Evolutionary conservation across 192 early-diverging fungal genomes (phyloP).

Genomic region (Radiomyces spectabilis): DNA sequence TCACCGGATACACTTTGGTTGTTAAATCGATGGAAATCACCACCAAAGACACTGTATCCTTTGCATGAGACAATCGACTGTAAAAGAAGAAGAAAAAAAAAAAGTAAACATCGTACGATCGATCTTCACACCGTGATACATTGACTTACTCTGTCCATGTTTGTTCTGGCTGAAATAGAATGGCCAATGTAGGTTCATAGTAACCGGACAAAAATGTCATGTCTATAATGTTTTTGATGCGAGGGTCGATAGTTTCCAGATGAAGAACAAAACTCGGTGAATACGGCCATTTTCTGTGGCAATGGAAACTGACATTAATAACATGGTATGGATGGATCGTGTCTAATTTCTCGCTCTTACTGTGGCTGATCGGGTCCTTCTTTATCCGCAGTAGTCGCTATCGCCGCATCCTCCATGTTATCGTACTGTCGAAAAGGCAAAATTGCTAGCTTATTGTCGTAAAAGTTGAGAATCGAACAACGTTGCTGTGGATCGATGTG

Average conservation of each 20-base stretch:
- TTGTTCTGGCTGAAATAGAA: constrained; percentile 80
- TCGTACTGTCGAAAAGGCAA: constrained; percentile 78
- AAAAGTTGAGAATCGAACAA: constrained; percentile 85
- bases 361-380: constrained; percentile 53
- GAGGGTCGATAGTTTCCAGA: constrained; percentile 43
- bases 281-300: constrained; percentile 51
- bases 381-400: background rate
- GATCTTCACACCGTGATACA: background rate
- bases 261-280: constrained; percentile 69
- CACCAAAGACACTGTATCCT: constrained; percentile 22
- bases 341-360: constrained; percentile 20
- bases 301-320: background rate
- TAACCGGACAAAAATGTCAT: constrained; percentile 88
- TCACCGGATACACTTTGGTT: constrained; percentile 69
- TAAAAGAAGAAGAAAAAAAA: background rate
- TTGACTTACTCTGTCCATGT: constrained; percentile 82
- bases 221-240: constrained; percentile 77
- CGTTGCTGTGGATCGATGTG: constrained; percentile 79
- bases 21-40: constrained; percentile 84
- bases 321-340: background rate
- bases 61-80: constrained; percentile 16
- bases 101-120: background rate
- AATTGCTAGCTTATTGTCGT: constrained; percentile 82
- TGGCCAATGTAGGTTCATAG: constrained; percentile 88
- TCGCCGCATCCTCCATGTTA: constrained; percentile 16